Percentiles rank a stretch among this genome's conserved stretches.
Evolutionary conservation across 2,329 filamentous ascomycete species (phyloP).

Genomic region (Pseudogymnoascus sp.): DNA sequence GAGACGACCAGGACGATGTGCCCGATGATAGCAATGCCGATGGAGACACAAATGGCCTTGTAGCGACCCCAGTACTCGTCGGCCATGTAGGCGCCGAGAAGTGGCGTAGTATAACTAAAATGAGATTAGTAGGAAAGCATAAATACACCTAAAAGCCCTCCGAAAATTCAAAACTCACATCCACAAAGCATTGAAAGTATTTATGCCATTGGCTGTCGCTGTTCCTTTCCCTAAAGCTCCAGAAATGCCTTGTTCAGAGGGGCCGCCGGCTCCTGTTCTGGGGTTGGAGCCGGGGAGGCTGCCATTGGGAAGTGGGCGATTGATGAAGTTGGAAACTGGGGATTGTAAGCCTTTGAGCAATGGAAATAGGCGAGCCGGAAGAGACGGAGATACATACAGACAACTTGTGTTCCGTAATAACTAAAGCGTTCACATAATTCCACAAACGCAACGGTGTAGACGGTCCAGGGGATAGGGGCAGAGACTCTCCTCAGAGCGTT

Average conservation of each 20-base stretch:
- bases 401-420: slow-evolving; percentile 54
- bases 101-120: slow-evolving; percentile 28
- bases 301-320: slow-evolving; percentile 36
- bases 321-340: slow-evolving; percentile 43
- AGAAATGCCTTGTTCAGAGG: slow-evolving; percentile 24
- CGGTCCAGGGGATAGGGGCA: slow-evolving; percentile 19
- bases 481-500: slow-evolving; percentile 10
- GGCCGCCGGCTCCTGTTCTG: neutral
- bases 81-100: slow-evolving; percentile 47
- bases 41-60: slow-evolving; percentile 48
- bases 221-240: slow-evolving; percentile 39
- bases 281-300: slow-evolving; percentile 20
- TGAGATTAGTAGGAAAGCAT: too few species aligned
- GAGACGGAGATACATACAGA: slow-evolving; percentile 38
- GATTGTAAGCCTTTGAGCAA: slow-evolving; percentile 14
- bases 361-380: neutral
- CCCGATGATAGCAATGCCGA: slow-evolving; percentile 40
- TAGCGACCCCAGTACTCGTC: slow-evolving; percentile 52
- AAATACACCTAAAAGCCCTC: too few species aligned
- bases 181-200: slow-evolving; percentile 33
- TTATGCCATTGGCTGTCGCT: slow-evolving; percentile 39
- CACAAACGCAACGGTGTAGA: slow-evolving; percentile 48
- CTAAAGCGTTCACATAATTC: slow-evolving; percentile 57
- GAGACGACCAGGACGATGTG: slow-evolving; percentile 46
- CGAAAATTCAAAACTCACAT: slow-evolving; percentile 9